These are phyloP conservation scores for Solidago caesia DNA, from an alignment of 129 eudicot species.

Conservation along the genomic window DNA sequence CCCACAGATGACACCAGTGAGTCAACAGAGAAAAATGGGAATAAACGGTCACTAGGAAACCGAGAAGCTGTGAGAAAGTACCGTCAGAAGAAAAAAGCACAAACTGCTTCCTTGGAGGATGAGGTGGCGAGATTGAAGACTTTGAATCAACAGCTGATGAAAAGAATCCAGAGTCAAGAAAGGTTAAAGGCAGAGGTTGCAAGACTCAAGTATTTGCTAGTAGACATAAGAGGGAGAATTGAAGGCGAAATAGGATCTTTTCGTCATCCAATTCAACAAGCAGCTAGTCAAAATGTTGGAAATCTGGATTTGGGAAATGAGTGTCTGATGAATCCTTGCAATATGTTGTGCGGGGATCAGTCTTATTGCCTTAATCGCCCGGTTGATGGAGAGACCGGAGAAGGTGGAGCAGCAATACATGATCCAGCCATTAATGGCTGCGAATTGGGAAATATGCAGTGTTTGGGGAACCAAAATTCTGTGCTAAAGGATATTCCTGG, in stretches of 20 bases:
- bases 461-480: slow-evolving; percentile 57
- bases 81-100: slow-evolving; percentile 82
- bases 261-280: slow-evolving; percentile 60
- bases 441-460: slow-evolving; percentile 64
- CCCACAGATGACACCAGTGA: slow-evolving; percentile 67
- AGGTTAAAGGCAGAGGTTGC: slow-evolving; percentile 74
- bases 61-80: slow-evolving; percentile 89
- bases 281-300: slow-evolving; percentile 42
- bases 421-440: slow-evolving; percentile 55
- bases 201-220: slow-evolving; percentile 87
- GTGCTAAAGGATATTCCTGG: slow-evolving; percentile 31
- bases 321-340: slow-evolving; percentile 74
- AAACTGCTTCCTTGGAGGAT: slow-evolving; percentile 75
- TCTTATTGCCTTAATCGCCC: slow-evolving; percentile 67
- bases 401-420: slow-evolving; percentile 30
- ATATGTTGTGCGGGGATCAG: slow-evolving; percentile 69
- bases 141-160: slow-evolving; percentile 70
- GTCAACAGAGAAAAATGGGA: slow-evolving; percentile 57
- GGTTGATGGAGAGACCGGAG: slow-evolving; percentile 42
- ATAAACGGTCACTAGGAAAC: slow-evolving; percentile 70
- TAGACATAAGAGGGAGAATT: slow-evolving; percentile 81
- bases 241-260: slow-evolving; percentile 90
- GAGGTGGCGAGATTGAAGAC: slow-evolving; percentile 73
- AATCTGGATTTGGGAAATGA: slow-evolving; percentile 44
- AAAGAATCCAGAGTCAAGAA: slow-evolving; percentile 71